Evolutionary conservation across 1,139 yeast species (phyloP), one percentile per base, ranked within the genome.

Genomic region (Blastobotrys raffinosifermentans): DNA sequence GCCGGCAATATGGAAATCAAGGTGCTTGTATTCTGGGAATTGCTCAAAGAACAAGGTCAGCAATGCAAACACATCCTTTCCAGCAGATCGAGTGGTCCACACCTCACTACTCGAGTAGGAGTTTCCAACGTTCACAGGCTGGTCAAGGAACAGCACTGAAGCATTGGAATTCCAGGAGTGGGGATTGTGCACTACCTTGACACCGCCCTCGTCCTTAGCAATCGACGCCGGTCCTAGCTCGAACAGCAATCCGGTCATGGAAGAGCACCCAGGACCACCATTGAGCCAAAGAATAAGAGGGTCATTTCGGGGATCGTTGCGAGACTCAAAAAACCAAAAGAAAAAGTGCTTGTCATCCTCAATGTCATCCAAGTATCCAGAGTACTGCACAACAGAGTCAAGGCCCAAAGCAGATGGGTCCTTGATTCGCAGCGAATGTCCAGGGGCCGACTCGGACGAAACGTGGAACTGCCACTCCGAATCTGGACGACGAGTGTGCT

Each of bases 1-100:
- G 53, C 96, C 97, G 33, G 97, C 94, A 64, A 91, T 87, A 65
- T 87, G 96, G 81, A 91, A 89, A 39, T 75, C 78, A 45, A 74
- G 70, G 26, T 73, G 64, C 37, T 72, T 63, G 66, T 81, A 85
- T 64, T 89, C 77, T 32, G 96, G 94, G 75, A 87, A 91, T 61
- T 86, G 84, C 63, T 83, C 75, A 72, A 82, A 89, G 70, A 91
- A 91, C 59, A 89, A 73, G 57, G 84, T 81, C 63, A 91, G 73
- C 65, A 91, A 87, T 1, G 94, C 94, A 53, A 86, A 87, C 21
- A 86, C 95, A 58, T 89, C 97, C 63, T 84, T 72, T 52, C 94
- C 95, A 21, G 97, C 96, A 39, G 94, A 86, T 41, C 81, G 79
- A 2, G 52, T 44, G 39, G 35, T 38, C 16, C 32, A 25, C 14